These are phyloP conservation scores for Vachellia pachyceras DNA, from an alignment of 306 rosid species.

Conservation along the genomic window DNA sequence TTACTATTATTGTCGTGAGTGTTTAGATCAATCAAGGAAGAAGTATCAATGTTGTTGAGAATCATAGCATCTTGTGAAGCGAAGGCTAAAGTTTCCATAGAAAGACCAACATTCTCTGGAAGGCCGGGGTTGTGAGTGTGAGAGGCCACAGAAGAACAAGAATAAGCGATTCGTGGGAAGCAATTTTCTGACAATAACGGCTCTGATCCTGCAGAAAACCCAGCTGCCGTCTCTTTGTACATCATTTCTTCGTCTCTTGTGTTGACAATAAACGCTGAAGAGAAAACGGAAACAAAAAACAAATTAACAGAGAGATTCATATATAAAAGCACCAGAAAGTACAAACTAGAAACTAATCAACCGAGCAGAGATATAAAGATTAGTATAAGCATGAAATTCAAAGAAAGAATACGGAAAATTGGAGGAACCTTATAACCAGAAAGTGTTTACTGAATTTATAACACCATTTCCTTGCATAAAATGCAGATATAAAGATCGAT, in stretches of 20 bases:
- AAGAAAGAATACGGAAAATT: background rate
- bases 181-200: conserved; percentile 28
- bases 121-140: background rate
- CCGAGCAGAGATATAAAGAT: background rate
- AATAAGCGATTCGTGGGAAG: conserved; percentile 30
- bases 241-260: conserved; percentile 31
- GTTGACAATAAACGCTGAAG: background rate
- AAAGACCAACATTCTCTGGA: conserved; percentile 34
- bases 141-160: background rate
- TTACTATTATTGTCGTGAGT: conserved; percentile 11
- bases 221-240: conserved; percentile 15
- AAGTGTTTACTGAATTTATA: background rate
- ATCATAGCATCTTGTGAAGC: conserved; percentile 28
- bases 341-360: background rate
- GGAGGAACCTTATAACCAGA: background rate
- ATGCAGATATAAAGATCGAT: background rate
- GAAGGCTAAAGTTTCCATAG: conserved; percentile 29
- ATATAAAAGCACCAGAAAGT: too few species aligned
- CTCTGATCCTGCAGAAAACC: background rate
- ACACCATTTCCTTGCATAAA: background rate
- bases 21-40: conserved; percentile 32
- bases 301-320: background rate
- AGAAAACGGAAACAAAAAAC: background rate
- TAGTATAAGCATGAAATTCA: background rate
- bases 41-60: conserved; percentile 2